phyloP scores from a whole-genome alignment of 495 filamentous ascomycete species.

The Aspergillus avenaceus region DNA sequence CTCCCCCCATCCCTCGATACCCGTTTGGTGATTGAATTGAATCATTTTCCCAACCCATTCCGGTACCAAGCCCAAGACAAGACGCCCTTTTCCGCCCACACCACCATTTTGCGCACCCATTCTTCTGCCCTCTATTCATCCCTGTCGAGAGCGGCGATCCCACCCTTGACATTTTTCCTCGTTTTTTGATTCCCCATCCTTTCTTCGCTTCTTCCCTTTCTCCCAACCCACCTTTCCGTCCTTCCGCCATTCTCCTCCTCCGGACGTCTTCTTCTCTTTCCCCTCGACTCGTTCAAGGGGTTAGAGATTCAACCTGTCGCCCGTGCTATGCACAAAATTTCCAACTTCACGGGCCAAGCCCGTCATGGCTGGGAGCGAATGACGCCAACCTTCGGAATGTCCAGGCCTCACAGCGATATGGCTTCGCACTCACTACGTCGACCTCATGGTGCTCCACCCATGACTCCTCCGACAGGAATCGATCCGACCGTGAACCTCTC shows the following conservation, averaged over 20 bases:
- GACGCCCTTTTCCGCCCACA: slow-evolving; percentile 28
- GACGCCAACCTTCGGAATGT: slow-evolving; percentile 78
- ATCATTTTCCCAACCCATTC: slow-evolving; percentile 21
- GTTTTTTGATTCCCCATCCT: slow-evolving; percentile 15
- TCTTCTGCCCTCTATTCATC: slow-evolving; percentile 26
- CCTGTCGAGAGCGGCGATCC: slow-evolving; percentile 35
- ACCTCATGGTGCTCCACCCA: slow-evolving; percentile 59
- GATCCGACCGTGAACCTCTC: slow-evolving; percentile 72
- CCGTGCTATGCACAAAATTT: slow-evolving; percentile 81
- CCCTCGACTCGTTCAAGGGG: slow-evolving; percentile 40
- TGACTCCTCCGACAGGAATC: slow-evolving; percentile 59
- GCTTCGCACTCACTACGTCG: slow-evolving; percentile 65
- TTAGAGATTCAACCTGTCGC: slow-evolving; percentile 28
- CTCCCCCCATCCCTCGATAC: slow-evolving; percentile 16
- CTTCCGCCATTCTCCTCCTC: slow-evolving; percentile 6
- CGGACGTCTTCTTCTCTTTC: slow-evolving; percentile 28
- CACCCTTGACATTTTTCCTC: slow-evolving; percentile 11
- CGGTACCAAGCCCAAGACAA: slow-evolving; percentile 5
- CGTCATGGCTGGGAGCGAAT: slow-evolving; percentile 94
- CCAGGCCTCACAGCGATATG: slow-evolving; percentile 71
- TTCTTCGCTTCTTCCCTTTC: neutral
- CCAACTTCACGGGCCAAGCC: slow-evolving; percentile 73
- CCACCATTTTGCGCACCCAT: slow-evolving; percentile 27
- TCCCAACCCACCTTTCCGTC: slow-evolving; percentile 9
- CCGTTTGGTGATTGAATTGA: slow-evolving; percentile 17